These are phyloP conservation scores for Rhizopogon salebrosus DNA, from an alignment of 768 basidiomycete genomes.

Conservation along the genomic window DNA sequence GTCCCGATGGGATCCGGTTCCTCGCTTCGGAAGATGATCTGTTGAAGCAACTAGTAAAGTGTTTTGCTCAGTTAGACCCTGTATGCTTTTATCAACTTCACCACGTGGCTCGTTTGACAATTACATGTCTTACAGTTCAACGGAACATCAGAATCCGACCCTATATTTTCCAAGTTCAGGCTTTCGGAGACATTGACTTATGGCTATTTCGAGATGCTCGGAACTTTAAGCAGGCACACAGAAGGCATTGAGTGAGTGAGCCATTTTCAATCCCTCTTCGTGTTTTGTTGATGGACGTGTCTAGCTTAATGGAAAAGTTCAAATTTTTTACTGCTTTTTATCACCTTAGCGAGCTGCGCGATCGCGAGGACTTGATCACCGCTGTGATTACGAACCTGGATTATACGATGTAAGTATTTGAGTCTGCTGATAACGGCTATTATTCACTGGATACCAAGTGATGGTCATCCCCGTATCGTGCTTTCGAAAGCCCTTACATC, in stretches of 20 bases:
- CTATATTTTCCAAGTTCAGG: conserved; percentile 79
- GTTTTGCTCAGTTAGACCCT: conserved; percentile 90
- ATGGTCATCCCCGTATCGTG: conserved; percentile 91
- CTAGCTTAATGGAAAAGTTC: conserved; percentile 83
- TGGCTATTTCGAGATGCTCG: conserved; percentile 95
- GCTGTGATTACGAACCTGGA: conserved; percentile 89
- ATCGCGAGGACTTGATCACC: conserved; percentile 88
- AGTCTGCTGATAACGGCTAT: conserved; percentile 1
- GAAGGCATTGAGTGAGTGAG: conserved; percentile 82
- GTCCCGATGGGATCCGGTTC: conserved; percentile 79
- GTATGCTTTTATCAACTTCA: conserved; percentile 36
- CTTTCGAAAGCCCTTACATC: conserved; percentile 94
- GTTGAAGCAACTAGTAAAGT: conserved; percentile 73
- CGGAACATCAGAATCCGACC: conserved; percentile 65
- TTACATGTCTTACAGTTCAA: conserved; percentile 48
- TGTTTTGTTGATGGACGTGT: background rate
- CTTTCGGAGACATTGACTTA: conserved; percentile 79
- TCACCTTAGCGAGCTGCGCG: conserved; percentile 85
- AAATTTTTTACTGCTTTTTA: conserved; percentile 96
- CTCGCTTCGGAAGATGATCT: conserved; percentile 80
- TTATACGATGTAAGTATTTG: conserved; percentile 69
- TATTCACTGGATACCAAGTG: conserved; percentile 41
- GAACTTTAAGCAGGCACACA: conserved; percentile 79
- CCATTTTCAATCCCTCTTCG: background rate
- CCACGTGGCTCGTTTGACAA: background rate